A percentile compares a stretch with the other conserved stretches of the same genome.
These are phyloP conservation scores for Naematelia aurantialba DNA, from an alignment of 768 basidiomycete species.

Conservation along the genomic window DNA sequence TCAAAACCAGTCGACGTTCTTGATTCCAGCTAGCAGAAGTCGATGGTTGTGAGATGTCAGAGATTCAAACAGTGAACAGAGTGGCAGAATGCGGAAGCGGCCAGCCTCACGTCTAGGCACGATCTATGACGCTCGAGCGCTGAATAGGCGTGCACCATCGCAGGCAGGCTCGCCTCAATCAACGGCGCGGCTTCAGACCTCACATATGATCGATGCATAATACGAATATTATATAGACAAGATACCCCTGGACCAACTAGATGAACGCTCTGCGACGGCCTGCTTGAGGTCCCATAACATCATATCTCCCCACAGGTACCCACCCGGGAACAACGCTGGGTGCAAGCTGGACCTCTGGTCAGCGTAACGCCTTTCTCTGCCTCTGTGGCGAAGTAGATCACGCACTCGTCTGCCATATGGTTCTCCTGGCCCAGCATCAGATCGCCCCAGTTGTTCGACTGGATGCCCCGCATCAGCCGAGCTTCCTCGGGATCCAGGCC, in stretches of 20 bases:
- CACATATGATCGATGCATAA: no score
- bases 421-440: background rate
- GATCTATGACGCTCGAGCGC: background rate
- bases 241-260: background rate
- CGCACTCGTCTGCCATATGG: background rate
- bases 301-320: conserved; percentile 29
- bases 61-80: no score
- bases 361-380: background rate
- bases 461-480: background rate
- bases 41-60: no score
- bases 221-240: background rate
- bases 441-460: background rate
- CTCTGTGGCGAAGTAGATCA: background rate
- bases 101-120: background rate
- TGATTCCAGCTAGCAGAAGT: no score
- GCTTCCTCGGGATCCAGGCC: background rate
- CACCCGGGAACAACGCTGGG: conserved; percentile 15
- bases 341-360: no score
- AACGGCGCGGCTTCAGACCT: no score
- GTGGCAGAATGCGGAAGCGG: no score
- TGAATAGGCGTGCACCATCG: background rate
- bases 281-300: conserved; percentile 27
- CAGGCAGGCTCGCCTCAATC: background rate
- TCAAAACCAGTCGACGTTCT: no score
- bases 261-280: background rate